Percentiles rank a stretch among this genome's conserved stretches.
phyloP scores from a whole-genome alignment of 192 early-diverging fungal species.

The Backusella mclennaniae region DNA sequence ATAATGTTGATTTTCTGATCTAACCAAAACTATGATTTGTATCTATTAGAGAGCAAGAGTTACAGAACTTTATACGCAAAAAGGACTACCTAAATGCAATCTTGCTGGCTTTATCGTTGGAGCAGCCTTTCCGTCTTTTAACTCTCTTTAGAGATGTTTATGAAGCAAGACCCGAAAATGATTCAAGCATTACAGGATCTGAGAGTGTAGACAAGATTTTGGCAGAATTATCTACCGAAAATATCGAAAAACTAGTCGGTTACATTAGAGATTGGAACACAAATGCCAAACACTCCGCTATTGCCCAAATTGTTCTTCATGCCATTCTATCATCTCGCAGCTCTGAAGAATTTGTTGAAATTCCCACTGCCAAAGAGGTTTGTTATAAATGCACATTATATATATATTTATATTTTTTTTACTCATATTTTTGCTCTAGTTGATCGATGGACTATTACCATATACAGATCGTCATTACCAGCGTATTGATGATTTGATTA shows the following conservation, averaged over 20 bases:
- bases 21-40: background rate
- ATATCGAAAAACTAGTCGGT: conserved; percentile 76
- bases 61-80: conserved; percentile 80
- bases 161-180: conserved; percentile 47
- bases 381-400: background rate
- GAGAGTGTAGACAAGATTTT: conserved; percentile 70
- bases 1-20: background rate
- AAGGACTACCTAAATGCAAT: conserved; percentile 95
- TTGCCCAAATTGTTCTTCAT: conserved; percentile 83
- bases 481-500: conserved; percentile 74
- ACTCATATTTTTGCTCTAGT: conserved; percentile 22
- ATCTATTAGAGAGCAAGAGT: conserved; percentile 76
- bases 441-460: conserved; percentile 80
- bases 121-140: conserved; percentile 85
- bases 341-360: conserved; percentile 65
- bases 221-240: conserved; percentile 54
- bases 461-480: conserved; percentile 93
- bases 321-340: conserved; percentile 67
- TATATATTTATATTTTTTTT: background rate
- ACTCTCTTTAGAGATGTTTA: conserved; percentile 66
- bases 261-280: conserved; percentile 98
- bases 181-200: conserved; percentile 59
- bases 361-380: conserved; percentile 80
- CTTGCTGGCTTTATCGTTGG: conserved; percentile 81
- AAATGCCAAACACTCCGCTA: conserved; percentile 71